phyloP scores from a whole-genome alignment of 192 early-diverging fungal genomes.

The Coemansia umbellata region DNA sequence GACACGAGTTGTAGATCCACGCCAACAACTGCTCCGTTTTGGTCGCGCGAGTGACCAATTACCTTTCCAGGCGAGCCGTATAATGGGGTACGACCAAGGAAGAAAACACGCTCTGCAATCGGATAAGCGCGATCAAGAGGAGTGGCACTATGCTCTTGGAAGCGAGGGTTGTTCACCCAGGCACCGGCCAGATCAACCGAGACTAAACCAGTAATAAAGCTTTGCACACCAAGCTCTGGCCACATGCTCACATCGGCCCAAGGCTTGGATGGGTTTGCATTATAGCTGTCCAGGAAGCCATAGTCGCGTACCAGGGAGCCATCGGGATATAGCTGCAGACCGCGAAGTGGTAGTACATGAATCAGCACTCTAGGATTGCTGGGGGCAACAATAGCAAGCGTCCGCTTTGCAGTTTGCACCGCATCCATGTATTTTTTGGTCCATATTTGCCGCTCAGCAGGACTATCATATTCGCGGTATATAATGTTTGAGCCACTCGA shows the following conservation, averaged over 20 bases:
- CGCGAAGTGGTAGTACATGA: slow-evolving; percentile 43
- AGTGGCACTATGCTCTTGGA: slow-evolving; percentile 64
- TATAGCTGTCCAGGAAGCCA: slow-evolving; percentile 5
- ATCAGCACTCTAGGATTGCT: slow-evolving; percentile 20
- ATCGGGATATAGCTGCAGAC: slow-evolving; percentile 32
- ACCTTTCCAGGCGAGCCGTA: slow-evolving; percentile 76
- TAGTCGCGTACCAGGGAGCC: slow-evolving; percentile 48
- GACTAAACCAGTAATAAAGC: slow-evolving; percentile 26
- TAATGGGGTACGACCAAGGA: slow-evolving; percentile 61
- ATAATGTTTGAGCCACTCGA: slow-evolving; percentile 10
- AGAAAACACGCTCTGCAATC: slow-evolving; percentile 67
- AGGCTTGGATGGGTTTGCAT: slow-evolving; percentile 1
- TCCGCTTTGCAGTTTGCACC: slow-evolving; percentile 18
- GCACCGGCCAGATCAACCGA: slow-evolving; percentile 51
- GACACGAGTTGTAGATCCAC: slow-evolving; percentile 37
- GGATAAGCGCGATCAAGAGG: slow-evolving; percentile 73
- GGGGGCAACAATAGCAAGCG: slow-evolving; percentile 13
- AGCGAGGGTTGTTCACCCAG: slow-evolving; percentile 62
- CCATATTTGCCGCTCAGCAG: slow-evolving; percentile 26
- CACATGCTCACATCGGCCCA: slow-evolving; percentile 23
- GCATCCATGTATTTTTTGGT: slow-evolving; percentile 24
- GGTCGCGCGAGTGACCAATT: slow-evolving; percentile 50
- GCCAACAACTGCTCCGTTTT: slow-evolving; percentile 7
- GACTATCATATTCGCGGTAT: slow-evolving; percentile 3
- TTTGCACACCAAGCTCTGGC: slow-evolving; percentile 22